Evolutionary conservation across 2,329 filamentous ascomycete genomes (phyloP).

Genomic region (Sclerotinia trifoliorum): DNA sequence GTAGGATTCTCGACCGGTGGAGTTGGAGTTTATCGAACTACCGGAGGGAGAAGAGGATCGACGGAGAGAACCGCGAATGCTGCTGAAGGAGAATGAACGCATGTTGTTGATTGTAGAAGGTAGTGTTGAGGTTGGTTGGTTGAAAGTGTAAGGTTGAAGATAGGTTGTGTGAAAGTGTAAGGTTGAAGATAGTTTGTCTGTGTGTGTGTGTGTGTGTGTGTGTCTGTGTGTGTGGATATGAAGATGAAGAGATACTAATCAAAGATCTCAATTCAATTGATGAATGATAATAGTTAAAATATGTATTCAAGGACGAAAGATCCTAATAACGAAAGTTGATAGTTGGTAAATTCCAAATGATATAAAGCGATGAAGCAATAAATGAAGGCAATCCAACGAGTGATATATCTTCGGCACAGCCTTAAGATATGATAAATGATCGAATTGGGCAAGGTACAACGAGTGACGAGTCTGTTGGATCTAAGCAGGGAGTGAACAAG

Average conservation of each 20-base stretch:
- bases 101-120: conserved; percentile 28
- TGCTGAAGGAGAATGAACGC: conserved; percentile 47
- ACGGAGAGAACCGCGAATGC: conserved; percentile 54
- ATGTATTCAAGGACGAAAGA: not conserved
- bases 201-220: not conserved
- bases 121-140: not conserved
- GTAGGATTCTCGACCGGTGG: conserved; percentile 41
- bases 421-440: not conserved
- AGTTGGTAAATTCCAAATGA: not conserved
- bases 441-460: conserved; percentile 1
- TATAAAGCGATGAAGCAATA: not conserved
- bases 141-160: not conserved
- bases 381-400: not conserved
- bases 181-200: not conserved
- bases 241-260: not conserved
- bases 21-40: conserved; percentile 35
- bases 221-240: not conserved
- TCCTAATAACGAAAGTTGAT: not conserved
- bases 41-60: conserved; percentile 46
- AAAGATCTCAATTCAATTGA: not conserved
- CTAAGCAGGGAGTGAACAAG: not conserved
- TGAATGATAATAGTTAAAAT: not conserved
- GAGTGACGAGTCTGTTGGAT: conserved; percentile 16
- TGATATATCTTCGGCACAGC: conserved; percentile 17
- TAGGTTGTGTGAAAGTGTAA: not conserved